Base-by-base conservation (phyloP, 2,329 filamentous ascomycete genomes). In the Aspergillus tanneri region DNA sequence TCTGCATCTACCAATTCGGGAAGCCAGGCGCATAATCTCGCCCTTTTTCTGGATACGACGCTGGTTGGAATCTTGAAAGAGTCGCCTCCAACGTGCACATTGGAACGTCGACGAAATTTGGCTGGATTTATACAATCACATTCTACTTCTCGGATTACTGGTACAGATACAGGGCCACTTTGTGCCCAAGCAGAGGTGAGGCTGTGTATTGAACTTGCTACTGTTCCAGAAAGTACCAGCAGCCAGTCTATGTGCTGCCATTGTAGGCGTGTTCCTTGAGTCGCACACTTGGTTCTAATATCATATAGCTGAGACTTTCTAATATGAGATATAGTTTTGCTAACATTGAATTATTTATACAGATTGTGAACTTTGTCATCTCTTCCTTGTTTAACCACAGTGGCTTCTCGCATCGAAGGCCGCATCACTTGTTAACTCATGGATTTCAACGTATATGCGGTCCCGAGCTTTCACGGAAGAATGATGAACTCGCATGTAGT, bases 371-470 rank as follows among this genome's bases (percentile, higher is more conserved):
- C 62, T 90, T 88, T 66, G 80, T 81, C 22, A 82, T 96, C 34
- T 90, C 86, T 82, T 77, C 81, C 8, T 74, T 96, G 2, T 96
- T 95, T 67, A 81, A 80, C 10, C 77, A 80, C 57, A 70, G 74
- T 12, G 72, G 76, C 24, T 64, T 65, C 16, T 61, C 67, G 22
- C 70, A 69, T 49, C 67, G 74, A 41, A 81, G 79, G 61, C 85
- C 86, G 2, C 79, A 81, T 42, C 88, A 96, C 70, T 62, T 96
- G 4, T 79, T 99, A 4, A 91, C 89, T 58, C 86, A 95, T 74
- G 92, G 92, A 19, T 95, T 85, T 59, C 82, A 86, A 59, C 81
- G 77, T 56, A 67, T 69, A 2, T 34, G 58, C 59, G 18, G 53
- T 56, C 28, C 58, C 64, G 28, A 61, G 58, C 7, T 56, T 58